Evolutionary conservation across 495 filamentous ascomycete genomes (phyloP), one percentile per base, ranked within the genome.

Genomic region (Penicillium turbatum): DNA sequence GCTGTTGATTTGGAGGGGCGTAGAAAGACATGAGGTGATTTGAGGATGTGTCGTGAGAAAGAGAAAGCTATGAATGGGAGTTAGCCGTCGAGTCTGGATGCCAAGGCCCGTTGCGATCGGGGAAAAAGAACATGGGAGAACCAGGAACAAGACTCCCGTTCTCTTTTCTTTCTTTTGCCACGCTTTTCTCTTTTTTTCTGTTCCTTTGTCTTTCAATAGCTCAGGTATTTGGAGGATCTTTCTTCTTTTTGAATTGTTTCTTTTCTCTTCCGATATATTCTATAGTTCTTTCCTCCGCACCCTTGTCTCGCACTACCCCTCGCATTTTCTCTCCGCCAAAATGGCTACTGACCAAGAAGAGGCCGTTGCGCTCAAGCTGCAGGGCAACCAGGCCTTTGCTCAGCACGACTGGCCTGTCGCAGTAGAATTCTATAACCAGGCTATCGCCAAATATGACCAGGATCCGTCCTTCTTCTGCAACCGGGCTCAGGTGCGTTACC

Each of bases 401-500:
- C 71, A 81, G 16, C 90, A 95, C 63, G 86, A 97, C 71, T 99
- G 93, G 92, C 77, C 80, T 26, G 78, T 77, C 19, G 93, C 93
- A 2, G 79, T 96, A 31, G 86, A 92, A 19, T 86, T 85, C 57
- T 99, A 99, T 71, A 86, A 83, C 46, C 82, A 92, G 71, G 93
- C 93, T 31, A 97, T 99, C 60, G 88, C 89, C 53, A 71, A 86
- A 59, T 87, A 95, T 68, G 84, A 86, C 66, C 79, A 86, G 58
- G 87, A 96, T 53, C 87, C 90, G 1, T 86, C 90, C 6, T 97
- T 89, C 73, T 97, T 86, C 77, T 87, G 88, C 61, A 99, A 99
- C 73, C 74, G 93, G 62, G 92, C 95, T 34, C 92, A 96, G 80
- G 92, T 96, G 68, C 52, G 80, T 72, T 36, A 27, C 48, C 30